Evolutionary conservation across 2,329 filamentous ascomycete genomes (phyloP).

Genomic region (Trichoderma brevicompactum): DNA sequence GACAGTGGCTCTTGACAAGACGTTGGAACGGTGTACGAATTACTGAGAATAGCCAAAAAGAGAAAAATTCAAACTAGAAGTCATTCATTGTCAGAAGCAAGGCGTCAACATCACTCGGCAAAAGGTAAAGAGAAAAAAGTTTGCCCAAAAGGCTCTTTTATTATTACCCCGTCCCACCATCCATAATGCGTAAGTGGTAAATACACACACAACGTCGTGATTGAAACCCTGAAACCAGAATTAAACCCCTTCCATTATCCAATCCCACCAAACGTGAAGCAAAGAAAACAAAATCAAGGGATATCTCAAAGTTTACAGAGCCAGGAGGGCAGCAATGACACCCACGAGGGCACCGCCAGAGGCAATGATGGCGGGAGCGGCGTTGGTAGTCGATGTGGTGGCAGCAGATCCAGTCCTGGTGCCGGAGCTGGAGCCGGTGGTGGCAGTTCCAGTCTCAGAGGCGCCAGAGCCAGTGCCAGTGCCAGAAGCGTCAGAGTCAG

Average conservation of each 20-base stretch:
- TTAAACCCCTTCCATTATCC: slow-evolving; percentile 20
- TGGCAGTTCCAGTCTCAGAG: slow-evolving; percentile 26
- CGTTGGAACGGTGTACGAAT: background rate
- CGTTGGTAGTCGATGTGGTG: slow-evolving; percentile 32
- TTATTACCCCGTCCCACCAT: slow-evolving; percentile 15
- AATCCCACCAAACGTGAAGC: background rate
- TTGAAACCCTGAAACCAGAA: slow-evolving; percentile 6
- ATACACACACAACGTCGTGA: slow-evolving; percentile 21
- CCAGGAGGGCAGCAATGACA: slow-evolving; percentile 54
- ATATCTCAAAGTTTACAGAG: slow-evolving; percentile 48
- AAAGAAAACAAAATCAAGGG: slow-evolving; percentile 4
- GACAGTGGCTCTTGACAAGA: background rate
- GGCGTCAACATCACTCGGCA: background rate
- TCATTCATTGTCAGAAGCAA: too few species aligned
- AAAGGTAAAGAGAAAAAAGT: background rate
- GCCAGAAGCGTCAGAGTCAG: slow-evolving; percentile 12
- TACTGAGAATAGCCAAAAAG: too few species aligned
- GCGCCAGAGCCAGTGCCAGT: slow-evolving; percentile 29
- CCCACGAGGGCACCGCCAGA: slow-evolving; percentile 53
- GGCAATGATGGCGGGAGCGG: slow-evolving; percentile 31
- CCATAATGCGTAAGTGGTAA: background rate
- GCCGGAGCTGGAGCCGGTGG: slow-evolving; percentile 4
- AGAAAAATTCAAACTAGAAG: too few species aligned
- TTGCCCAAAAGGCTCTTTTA: slow-evolving; percentile 11
- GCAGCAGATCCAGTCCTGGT: slow-evolving; percentile 33